Percentiles rank a stretch among this genome's conserved stretches.
Evolutionary conservation across 2,329 filamentous ascomycete genomes (phyloP).

Genomic region (Talaromyces sp.): DNA sequence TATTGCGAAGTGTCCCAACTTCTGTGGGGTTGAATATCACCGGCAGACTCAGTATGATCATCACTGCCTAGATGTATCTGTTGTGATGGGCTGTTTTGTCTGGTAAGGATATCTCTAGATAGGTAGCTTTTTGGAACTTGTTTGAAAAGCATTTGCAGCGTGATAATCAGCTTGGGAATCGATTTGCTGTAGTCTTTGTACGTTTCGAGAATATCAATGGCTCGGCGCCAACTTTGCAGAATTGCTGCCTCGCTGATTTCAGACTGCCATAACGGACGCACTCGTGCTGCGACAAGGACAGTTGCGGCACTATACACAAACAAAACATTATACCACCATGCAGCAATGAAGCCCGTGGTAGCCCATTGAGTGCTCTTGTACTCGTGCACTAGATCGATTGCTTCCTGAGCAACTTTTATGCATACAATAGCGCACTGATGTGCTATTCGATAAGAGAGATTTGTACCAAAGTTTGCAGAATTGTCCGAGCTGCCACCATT

Average conservation of each 20-base stretch:
- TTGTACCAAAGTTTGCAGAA: background rate
- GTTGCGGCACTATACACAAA: conserved; percentile 16
- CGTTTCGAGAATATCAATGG: conserved; percentile 7
- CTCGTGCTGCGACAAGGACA: conserved; percentile 13
- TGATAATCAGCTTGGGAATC: background rate
- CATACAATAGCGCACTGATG: conserved; percentile 14
- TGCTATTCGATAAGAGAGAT: conserved; percentile 6
- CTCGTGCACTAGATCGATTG: conserved; percentile 5
- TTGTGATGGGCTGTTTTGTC: no score
- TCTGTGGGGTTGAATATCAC: no score
- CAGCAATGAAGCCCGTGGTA: conserved; percentile 7
- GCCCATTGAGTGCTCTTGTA: background rate
- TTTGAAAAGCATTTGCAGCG: conserved; percentile 4
- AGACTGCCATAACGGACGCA: background rate
- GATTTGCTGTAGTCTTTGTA: conserved; percentile 2
- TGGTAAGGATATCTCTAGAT: no score
- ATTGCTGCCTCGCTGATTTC: conserved; percentile 5
- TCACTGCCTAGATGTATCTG: no score
- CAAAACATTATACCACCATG: conserved; percentile 12
- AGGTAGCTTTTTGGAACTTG: conserved; percentile 2
- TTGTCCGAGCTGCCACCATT: no score
- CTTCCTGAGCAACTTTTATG: conserved; percentile 12
- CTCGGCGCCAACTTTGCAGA: conserved; percentile 1
- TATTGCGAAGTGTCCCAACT: no score
- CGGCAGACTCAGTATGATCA: no score